phyloP scores from a whole-genome alignment of 352 stramenopile genomes.

The Globisporangium radiosum region DNA sequence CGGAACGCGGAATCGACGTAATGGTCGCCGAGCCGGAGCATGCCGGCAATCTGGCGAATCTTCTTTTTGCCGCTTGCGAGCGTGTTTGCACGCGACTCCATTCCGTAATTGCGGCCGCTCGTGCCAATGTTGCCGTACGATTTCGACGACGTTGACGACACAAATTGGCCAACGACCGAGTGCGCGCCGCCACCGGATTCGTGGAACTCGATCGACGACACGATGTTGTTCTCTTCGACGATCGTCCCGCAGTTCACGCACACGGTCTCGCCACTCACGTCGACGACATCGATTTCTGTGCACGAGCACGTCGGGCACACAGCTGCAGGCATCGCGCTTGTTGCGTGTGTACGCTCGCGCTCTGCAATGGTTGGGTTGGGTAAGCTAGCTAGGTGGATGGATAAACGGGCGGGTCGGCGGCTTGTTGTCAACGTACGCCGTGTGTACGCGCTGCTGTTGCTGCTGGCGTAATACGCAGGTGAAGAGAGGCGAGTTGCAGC shows the following conservation, averaged over 20 bases:
- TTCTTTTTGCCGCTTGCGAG: conserved; percentile 92
- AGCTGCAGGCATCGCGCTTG: conserved; percentile 21
- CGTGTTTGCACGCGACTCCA: conserved; percentile 94
- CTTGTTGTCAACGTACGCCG: not conserved
- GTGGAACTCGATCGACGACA: conserved; percentile 96
- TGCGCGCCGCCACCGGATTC: conserved; percentile 88
- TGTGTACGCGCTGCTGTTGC: conserved; percentile 6
- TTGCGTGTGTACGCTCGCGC: too few relatives aligned
- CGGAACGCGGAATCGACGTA: conserved; percentile 96
- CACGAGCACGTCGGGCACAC: conserved; percentile 94
- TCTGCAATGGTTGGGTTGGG: too few relatives aligned
- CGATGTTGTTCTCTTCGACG: conserved; percentile 97
- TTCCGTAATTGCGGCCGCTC: conserved; percentile 88
- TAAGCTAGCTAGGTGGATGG: too few relatives aligned
- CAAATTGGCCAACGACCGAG: conserved; percentile 95
- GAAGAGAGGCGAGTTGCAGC: not conserved
- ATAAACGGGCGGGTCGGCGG: too few relatives aligned
- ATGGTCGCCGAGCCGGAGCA: conserved; percentile 90
- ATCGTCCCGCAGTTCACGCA: conserved; percentile 90
- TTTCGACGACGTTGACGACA: conserved; percentile 88
- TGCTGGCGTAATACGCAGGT: conserved; percentile 1
- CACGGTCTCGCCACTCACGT: conserved; percentile 84
- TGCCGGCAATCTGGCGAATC: conserved; percentile 91
- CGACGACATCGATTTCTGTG: conserved; percentile 92
- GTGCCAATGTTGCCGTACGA: conserved; percentile 86